These are phyloP conservation scores for Tylopilus subfusipes DNA, from an alignment of 768 basidiomycete genomes.

Conservation along the genomic window DNA sequence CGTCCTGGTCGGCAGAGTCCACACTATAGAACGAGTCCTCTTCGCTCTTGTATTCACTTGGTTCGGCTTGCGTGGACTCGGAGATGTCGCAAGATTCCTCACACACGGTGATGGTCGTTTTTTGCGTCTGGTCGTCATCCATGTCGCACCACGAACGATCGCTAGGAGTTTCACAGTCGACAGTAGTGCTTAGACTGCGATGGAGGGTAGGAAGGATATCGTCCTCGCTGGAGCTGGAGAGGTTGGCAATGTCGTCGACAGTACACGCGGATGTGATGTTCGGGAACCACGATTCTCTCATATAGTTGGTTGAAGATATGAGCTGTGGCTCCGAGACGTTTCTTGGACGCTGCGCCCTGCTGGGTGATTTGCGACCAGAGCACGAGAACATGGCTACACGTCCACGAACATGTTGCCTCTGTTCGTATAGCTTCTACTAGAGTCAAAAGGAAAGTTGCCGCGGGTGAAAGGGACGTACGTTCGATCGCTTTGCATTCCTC, in stretches of 20 bases:
- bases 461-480: slow-evolving; percentile 3
- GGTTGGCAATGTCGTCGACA: slow-evolving; percentile 6
- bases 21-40: slow-evolving; percentile 22
- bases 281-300: slow-evolving; percentile 19
- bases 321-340: slow-evolving; percentile 26
- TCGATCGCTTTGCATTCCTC: neutral
- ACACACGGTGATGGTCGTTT: neutral
- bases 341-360: slow-evolving; percentile 3
- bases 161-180: neutral
- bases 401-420: slow-evolving; percentile 1
- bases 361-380: neutral
- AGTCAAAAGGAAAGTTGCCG: neutral
- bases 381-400: neutral
- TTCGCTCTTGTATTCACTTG: slow-evolving; percentile 6
- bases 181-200: neutral
- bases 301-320: slow-evolving; percentile 13
- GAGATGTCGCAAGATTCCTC: neutral
- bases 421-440: neutral
- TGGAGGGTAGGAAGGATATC: neutral
- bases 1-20: slow-evolving; percentile 26
- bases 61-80: neutral
- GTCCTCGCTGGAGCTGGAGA: neutral
- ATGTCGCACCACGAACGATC: neutral
- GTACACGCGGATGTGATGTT: slow-evolving; percentile 9
- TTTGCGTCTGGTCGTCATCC: neutral